A percentile compares a stretch with the other conserved stretches of the same genome.
phyloP scores from a whole-genome alignment of 1,139 yeast genomes.

The Casaregolazyma lundiana region DNA sequence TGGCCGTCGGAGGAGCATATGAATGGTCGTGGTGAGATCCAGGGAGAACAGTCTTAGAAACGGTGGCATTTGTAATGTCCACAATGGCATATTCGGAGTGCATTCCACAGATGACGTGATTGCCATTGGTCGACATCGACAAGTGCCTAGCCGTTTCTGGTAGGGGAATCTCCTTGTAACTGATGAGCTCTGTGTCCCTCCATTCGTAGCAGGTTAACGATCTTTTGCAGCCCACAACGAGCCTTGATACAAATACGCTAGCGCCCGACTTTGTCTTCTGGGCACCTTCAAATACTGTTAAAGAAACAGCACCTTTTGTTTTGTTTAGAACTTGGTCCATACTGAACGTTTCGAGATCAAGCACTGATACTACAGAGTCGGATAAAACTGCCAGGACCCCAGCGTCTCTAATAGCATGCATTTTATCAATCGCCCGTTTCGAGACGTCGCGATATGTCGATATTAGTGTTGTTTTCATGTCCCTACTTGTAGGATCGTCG shows the following conservation, averaged over 20 bases:
- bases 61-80: slow-evolving; percentile 7
- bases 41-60: slow-evolving; percentile 10
- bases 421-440: slow-evolving; percentile 28
- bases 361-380: slow-evolving; percentile 33
- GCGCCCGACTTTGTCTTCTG: slow-evolving; percentile 15
- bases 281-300: slow-evolving; percentile 29
- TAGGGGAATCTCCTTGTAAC: slow-evolving; percentile 32
- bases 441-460: slow-evolving; percentile 19
- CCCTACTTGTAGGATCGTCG: slow-evolving; percentile 24
- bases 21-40: slow-evolving; percentile 12
- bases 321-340: slow-evolving; percentile 33
- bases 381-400: slow-evolving; percentile 34
- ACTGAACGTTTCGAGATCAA: slow-evolving; percentile 31
- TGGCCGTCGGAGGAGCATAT: slow-evolving; percentile 12
- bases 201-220: slow-evolving; percentile 36
- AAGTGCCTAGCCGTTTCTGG: slow-evolving; percentile 32
- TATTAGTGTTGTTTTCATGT: slow-evolving; percentile 16
- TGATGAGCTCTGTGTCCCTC: slow-evolving; percentile 33
- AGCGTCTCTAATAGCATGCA: slow-evolving; percentile 35
- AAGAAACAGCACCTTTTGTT: slow-evolving; percentile 35
- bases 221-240: slow-evolving; percentile 36
- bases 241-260: slow-evolving; percentile 27
- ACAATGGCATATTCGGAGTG: slow-evolving; percentile 21
- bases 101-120: slow-evolving; percentile 32
- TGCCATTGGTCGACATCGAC: slow-evolving; percentile 25